A percentile compares a stretch with the other conserved stretches of the same genome.
These are phyloP conservation scores for Arachnomyces sp. DNA, from an alignment of 2,329 filamentous ascomycete species.

Conservation along the genomic window DNA sequence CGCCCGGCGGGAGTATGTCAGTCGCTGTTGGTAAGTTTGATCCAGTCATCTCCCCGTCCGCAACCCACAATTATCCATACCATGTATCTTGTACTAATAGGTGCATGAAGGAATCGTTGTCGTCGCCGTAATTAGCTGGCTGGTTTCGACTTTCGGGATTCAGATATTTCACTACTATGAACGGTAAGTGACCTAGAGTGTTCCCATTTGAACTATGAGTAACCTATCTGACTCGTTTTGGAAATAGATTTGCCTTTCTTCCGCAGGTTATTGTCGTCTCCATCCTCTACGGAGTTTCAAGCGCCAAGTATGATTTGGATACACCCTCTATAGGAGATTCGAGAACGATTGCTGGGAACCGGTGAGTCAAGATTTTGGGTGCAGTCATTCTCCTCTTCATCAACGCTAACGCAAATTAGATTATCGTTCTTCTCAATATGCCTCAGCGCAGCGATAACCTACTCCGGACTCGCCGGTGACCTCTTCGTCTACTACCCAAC, in stretches of 20 bases:
- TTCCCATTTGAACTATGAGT: constrained; percentile 3
- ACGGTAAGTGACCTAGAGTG: constrained; percentile 33
- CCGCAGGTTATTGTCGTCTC: constrained; percentile 55
- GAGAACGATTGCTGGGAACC: constrained; percentile 45
- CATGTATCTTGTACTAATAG: constrained; percentile 1
- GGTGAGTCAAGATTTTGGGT: constrained; percentile 16
- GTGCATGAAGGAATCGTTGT: constrained; percentile 48
- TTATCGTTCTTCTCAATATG: constrained; percentile 65
- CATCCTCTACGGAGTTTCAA: constrained; percentile 56
- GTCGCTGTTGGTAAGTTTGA: constrained; percentile 52
- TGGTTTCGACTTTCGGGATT: constrained; percentile 61
- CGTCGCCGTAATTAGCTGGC: constrained; percentile 55
- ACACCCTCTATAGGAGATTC: constrained; percentile 45
- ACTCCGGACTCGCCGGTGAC: constrained; percentile 56
- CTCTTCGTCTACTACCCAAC: constrained; percentile 61
- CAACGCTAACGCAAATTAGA: constrained; percentile 15
- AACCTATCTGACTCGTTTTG: constrained; percentile 9
- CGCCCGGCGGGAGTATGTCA: constrained; percentile 49
- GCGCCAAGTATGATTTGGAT: constrained; percentile 50
- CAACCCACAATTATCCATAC: no score
- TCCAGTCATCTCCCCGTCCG: not conserved
- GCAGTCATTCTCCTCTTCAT: not conserved
- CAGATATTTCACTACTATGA: constrained; percentile 62
- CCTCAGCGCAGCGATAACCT: constrained; percentile 57
- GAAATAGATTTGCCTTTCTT: constrained; percentile 52